Conservation (phyloP, 73 alveolate genomes). For the Paramecium sonneborni region DNA sequence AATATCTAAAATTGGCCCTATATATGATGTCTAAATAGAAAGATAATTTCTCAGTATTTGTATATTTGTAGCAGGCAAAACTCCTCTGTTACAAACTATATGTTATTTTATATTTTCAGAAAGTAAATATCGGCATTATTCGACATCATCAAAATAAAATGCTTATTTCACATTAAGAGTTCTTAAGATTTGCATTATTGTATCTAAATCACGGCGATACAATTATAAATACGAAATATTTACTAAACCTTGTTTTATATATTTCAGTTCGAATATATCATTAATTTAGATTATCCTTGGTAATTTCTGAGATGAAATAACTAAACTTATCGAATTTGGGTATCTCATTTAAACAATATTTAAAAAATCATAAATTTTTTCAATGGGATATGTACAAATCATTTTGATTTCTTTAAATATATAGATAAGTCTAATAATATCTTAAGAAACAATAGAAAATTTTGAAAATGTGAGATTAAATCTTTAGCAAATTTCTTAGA, state of each 20-base stretch:
- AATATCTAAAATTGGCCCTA: conserved; percentile 22
- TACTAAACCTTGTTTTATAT: conserved; percentile 3
- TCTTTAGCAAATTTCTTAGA: neutral
- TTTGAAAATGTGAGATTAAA: neutral
- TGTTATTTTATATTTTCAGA: conserved; percentile 23
- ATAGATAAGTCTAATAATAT: conserved; percentile 10
- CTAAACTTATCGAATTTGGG: neutral
- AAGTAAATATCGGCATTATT: conserved; percentile 13
- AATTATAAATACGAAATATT: neutral
- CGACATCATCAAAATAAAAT: conserved; percentile 26
- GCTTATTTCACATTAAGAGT: neutral
- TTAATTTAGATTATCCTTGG: neutral
- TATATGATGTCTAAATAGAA: neutral
- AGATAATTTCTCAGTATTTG: neutral
- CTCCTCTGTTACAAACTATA: neutral
- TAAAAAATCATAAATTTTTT: neutral
- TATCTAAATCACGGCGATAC: conserved; percentile 22
- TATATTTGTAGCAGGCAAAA: neutral
- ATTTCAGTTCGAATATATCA: neutral
- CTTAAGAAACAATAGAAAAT: conserved; percentile 12
- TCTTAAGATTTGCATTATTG: neutral
- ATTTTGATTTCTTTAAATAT: conserved; percentile 37
- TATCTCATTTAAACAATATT: neutral
- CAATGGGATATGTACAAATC: conserved; percentile 44
- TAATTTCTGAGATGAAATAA: neutral